phyloP scores from a whole-genome alignment of 495 filamentous ascomycete genomes.

The Talaromyces nanjingensis region DNA sequence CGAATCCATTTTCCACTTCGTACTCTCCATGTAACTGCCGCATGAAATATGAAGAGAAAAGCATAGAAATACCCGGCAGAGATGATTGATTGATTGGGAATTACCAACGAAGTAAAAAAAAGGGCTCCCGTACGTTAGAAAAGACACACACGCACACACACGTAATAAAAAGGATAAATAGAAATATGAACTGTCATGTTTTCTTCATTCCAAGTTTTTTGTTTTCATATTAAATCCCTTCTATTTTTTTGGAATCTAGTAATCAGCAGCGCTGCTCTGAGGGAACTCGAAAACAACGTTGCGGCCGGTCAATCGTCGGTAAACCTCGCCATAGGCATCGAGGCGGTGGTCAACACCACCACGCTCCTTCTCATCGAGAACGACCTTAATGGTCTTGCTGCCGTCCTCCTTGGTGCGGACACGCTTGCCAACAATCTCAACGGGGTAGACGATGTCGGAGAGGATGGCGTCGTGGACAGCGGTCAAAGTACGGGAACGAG shows the following conservation, averaged over 20 bases:
- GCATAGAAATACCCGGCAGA: constrained; percentile 22
- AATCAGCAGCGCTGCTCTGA: constrained; percentile 66
- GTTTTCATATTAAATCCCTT: not conserved
- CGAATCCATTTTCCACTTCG: constrained; percentile 12
- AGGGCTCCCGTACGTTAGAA: not conserved
- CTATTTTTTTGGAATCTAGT: constrained; percentile 46
- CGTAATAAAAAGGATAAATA: not conserved
- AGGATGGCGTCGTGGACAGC: constrained; percentile 97
- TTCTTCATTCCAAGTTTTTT: constrained; percentile 3
- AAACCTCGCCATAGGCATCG: constrained; percentile 98
- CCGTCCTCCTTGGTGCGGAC: constrained; percentile 93
- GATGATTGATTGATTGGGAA: constrained; percentile 5
- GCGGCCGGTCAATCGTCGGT: constrained; percentile 91
- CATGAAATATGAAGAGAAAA: constrained; percentile 21
- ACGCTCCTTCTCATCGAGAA: constrained; percentile 99
- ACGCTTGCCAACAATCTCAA: constrained; percentile 99
- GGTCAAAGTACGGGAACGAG: constrained; percentile 92
- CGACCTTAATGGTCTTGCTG: constrained; percentile 94
- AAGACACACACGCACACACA: constrained; percentile 1
- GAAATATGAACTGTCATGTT: constrained; percentile 4
- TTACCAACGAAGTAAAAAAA: constrained; percentile 5
- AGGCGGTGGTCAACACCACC: constrained; percentile 97
- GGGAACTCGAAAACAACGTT: constrained; percentile 96
- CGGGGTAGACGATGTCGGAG: constrained; percentile 92
- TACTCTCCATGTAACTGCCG: constrained; percentile 17